Evolutionary conservation across 176 grass and related monocot genomes (phyloP).

Genomic region (Canna indica): DNA sequence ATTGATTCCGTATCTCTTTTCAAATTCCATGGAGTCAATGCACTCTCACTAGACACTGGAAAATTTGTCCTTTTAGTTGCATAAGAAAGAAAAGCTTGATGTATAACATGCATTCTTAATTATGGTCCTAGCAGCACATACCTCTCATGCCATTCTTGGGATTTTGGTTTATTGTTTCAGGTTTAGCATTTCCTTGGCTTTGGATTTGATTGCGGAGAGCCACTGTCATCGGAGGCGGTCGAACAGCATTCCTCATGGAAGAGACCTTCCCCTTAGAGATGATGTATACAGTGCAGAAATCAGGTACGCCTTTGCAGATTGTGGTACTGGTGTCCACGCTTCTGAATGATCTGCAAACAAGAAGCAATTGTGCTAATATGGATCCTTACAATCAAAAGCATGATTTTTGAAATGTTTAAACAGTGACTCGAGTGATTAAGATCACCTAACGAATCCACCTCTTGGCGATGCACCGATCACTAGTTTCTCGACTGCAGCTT

Average conservation of each 20-base stretch:
- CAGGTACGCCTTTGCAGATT: conserved; percentile 26
- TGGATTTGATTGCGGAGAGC: conserved; percentile 25
- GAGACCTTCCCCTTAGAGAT: conserved; percentile 35
- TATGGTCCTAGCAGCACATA: background rate
- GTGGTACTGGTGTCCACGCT: conserved; percentile 17
- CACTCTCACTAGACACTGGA: conserved; percentile 25
- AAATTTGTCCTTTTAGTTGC: background rate
- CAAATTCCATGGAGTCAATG: conserved; percentile 17
- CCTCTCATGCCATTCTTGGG: conserved; percentile 23
- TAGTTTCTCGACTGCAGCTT: conserved; percentile 29
- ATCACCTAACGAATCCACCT: conserved; percentile 22
- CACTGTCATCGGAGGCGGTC: conserved; percentile 14
- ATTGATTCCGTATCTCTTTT: conserved; percentile 17
- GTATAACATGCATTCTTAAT: too few relatives aligned
- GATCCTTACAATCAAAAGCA: too few relatives aligned
- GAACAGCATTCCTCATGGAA: conserved; percentile 18
- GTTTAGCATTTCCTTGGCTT: conserved; percentile 20
- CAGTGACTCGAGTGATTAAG: background rate
- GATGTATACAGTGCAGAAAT: conserved; percentile 39
- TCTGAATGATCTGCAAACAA: conserved; percentile 30
- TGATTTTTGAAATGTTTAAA: background rate
- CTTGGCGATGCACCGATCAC: conserved; percentile 24
- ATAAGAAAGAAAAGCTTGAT: background rate
- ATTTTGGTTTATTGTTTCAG: conserved; percentile 11
- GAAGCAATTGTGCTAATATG: too few relatives aligned